Evolutionary conservation across 2,329 filamentous ascomycete genomes (phyloP).

Genomic region (Diaporthe australafricana): DNA sequence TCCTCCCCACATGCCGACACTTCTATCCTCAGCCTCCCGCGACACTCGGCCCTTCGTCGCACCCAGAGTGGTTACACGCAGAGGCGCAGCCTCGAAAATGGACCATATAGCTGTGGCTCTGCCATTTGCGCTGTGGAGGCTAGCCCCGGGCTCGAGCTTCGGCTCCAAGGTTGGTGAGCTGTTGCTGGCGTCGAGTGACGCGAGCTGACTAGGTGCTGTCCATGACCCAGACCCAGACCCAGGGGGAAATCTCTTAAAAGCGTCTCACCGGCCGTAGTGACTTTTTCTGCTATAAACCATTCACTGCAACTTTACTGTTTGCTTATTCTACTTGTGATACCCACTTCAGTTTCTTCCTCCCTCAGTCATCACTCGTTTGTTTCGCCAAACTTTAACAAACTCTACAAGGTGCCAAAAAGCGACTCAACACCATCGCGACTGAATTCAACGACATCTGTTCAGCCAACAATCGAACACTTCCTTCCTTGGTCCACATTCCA

Average conservation of each 20-base stretch:
- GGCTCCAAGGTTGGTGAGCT: not conserved
- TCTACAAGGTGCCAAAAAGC: not conserved
- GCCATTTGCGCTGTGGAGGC: constrained; percentile 13
- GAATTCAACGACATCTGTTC: not conserved
- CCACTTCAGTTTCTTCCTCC: constrained; percentile 12
- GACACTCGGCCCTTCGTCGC: not conserved
- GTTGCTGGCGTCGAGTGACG: not conserved
- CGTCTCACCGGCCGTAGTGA: not conserved
- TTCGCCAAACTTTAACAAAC: too few relatives aligned
- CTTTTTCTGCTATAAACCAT: not conserved
- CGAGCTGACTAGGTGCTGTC: not conserved
- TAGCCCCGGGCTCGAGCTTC: not conserved
- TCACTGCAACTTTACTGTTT: not conserved
- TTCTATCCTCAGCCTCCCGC: not conserved
- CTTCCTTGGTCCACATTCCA: not conserved
- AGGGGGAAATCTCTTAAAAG: constrained; percentile 12
- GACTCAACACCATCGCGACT: not conserved
- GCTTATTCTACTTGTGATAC: constrained; percentile 19
- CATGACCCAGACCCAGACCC: not conserved
- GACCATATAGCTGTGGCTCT: constrained; percentile 20
- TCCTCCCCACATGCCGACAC: constrained; percentile 11
- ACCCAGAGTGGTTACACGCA: not conserved
- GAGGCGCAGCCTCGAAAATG: constrained; percentile 8
- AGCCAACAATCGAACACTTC: not conserved
- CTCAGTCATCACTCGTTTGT: constrained; percentile 13